Evolutionary conservation across 2,329 filamentous ascomycete species (phyloP).

Genomic region (Macrophomina phaseolina): DNA sequence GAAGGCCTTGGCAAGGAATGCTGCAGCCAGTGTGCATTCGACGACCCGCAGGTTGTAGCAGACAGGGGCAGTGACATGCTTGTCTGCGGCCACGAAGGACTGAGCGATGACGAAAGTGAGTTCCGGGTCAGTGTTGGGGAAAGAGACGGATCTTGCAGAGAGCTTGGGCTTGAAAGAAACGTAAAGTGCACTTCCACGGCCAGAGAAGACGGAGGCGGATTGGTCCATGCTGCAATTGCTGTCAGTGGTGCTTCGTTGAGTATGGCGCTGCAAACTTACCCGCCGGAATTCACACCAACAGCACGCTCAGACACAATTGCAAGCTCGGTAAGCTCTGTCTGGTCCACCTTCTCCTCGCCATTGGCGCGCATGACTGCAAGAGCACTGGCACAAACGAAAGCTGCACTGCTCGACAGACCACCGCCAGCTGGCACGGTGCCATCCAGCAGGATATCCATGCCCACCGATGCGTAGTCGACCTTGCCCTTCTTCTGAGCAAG

Average conservation of each 20-base stretch:
- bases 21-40: constrained; percentile 88
- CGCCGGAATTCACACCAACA: constrained; percentile 95
- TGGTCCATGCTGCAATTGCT: constrained; percentile 81
- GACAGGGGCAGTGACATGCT: constrained; percentile 89
- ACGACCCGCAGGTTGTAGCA: constrained; percentile 98
- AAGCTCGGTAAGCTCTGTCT: constrained; percentile 89
- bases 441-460: constrained; percentile 88
- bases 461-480: constrained; percentile 66
- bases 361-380: constrained; percentile 88
- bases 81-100: constrained; percentile 91
- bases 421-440: constrained; percentile 91
- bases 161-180: constrained; percentile 87
- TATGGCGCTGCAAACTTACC: constrained; percentile 58
- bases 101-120: constrained; percentile 93
- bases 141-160: constrained; percentile 75
- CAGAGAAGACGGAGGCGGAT: constrained; percentile 90
- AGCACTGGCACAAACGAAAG: constrained; percentile 89
- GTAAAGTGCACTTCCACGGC: constrained; percentile 83
- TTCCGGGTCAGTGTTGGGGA: constrained; percentile 81
- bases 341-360: constrained; percentile 77
- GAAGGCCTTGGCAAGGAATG: constrained; percentile 65
- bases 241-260: constrained; percentile 32
- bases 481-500: constrained; percentile 70
- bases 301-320: constrained; percentile 93
- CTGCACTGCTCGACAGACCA: constrained; percentile 90